These are phyloP conservation scores for Penicillium sp. DNA, from an alignment of 2,329 filamentous ascomycete species.

Conservation along the genomic window DNA sequence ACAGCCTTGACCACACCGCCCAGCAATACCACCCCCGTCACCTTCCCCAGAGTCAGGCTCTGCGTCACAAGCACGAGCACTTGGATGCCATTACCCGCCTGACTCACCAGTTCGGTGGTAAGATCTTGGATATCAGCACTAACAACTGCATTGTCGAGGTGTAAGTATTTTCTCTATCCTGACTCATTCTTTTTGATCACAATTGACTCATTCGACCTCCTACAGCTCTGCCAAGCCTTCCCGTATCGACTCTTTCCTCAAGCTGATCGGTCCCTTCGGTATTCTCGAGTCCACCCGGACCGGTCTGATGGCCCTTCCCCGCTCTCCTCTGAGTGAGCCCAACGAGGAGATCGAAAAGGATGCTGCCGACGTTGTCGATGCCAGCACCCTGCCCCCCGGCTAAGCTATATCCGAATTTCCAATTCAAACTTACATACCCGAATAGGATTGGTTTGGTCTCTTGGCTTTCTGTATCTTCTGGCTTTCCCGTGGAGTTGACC, in stretches of 20 bases:
- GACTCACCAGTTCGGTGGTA: constrained; percentile 95
- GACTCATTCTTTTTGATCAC: background rate
- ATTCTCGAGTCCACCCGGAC: constrained; percentile 95
- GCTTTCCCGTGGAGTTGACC: constrained; percentile 9
- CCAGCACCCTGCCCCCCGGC: constrained; percentile 87
- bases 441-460: constrained; percentile 18
- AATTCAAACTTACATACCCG: constrained; percentile 24
- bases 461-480: constrained; percentile 11
- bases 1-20: constrained; percentile 7
- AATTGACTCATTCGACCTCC: constrained; percentile 6
- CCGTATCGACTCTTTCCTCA: constrained; percentile 96
- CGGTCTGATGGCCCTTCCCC: constrained; percentile 92
- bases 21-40: constrained; percentile 77
- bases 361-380: constrained; percentile 90
- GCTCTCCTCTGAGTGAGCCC: constrained; percentile 77
- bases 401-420: constrained; percentile 45
- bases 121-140: constrained; percentile 95
- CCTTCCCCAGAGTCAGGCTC: constrained; percentile 78
- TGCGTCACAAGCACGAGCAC: constrained; percentile 97
- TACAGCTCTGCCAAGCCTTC: constrained; percentile 81
- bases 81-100: constrained; percentile 94
- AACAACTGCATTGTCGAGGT: constrained; percentile 98
- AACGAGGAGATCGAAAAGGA: constrained; percentile 77
- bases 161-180: constrained; percentile 54
- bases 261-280: constrained; percentile 88